A percentile compares a stretch with the other conserved stretches of the same genome.
phyloP scores from a whole-genome alignment of 1,139 yeast species.

The Nakaseomyces bracarensis region DNA sequence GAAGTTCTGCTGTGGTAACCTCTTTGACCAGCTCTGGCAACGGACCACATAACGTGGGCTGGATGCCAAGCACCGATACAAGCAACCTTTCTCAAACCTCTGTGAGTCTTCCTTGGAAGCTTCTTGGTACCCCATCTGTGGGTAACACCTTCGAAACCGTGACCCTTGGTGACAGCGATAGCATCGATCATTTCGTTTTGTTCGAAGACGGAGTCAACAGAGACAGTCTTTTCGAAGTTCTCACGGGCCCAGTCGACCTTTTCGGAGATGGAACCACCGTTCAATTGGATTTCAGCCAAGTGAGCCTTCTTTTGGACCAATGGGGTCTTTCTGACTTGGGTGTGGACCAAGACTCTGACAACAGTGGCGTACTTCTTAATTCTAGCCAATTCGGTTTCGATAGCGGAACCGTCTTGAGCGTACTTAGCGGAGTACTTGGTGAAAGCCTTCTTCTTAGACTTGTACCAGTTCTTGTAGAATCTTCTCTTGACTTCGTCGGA shows the following conservation, averaged over 20 bases:
- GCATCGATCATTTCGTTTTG: constrained; percentile 98
- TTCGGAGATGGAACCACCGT: constrained; percentile 98
- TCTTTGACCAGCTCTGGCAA: constrained; percentile 99
- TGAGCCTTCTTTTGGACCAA: constrained; percentile 99
- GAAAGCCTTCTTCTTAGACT: constrained; percentile 99
- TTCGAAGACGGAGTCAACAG: constrained; percentile 93
- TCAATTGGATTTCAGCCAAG: constrained; percentile 98
- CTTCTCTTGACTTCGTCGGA: constrained; percentile 99
- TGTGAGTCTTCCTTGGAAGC: constrained; percentile 99
- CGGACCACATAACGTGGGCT: constrained; percentile 98
- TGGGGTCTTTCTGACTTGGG: constrained; percentile 99
- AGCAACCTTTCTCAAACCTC: constrained; percentile 99
- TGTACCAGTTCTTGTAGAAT: constrained; percentile 99
- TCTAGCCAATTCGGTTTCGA: constrained; percentile 97
- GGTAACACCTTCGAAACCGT: constrained; percentile 99
- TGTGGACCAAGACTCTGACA: constrained; percentile 98
- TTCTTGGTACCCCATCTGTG: constrained; percentile 99
- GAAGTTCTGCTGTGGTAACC: constrained; percentile 99
- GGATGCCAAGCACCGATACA: constrained; percentile 99
- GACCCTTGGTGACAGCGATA: constrained; percentile 99
- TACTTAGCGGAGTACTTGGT: constrained; percentile 99
- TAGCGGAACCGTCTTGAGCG: constrained; percentile 77
- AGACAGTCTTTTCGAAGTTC: constrained; percentile 98
- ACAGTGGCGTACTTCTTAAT: constrained; percentile 97
- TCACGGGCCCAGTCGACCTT: constrained; percentile 98